Base-by-base conservation (phyloP, 2,329 filamentous ascomycete species). In the Ceratocystis ficicola region DNA sequence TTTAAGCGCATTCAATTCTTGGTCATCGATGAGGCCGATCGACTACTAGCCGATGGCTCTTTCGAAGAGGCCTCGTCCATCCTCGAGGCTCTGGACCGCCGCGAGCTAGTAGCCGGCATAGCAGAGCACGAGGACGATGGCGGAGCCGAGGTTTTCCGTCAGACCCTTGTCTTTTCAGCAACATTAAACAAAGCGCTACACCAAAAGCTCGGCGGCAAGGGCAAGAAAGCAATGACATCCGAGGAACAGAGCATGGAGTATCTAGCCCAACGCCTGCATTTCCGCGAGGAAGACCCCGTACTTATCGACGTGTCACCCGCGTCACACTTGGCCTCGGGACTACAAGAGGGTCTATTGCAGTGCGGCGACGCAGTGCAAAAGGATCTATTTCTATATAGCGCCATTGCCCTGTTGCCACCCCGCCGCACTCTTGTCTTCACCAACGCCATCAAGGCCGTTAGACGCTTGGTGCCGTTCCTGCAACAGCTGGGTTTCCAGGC, bases 61-160 rank as follows among this genome's bases (percentile, higher is more conserved):
- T 99, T 96, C 77, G 93, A 96, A 74, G 94, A 99, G 74, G 86
- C 92, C 3, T 87, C 92, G 70, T 87, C 96, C 66, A 95, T 99
- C 25, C 76, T 99, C 17, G 86, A 85, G 66, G 85, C 90, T 0
- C 77, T 99, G 8, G 90, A 96, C 71, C 81, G 86, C 32, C 77
- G 81, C 48, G 80, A 83, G 20, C 79, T 81, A 25, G 79, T 80
- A 5, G 74, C 77, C 0, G 76, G 79, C 5, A 79, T 79, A 1
- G 76, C 77, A 2, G 78, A 81, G 3, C 78, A 81, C 17, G 76
- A 81, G 20, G 78, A 81, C 4, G 79, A 82, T 15, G 78, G 81
- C 8, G 75, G 78, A 0, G 71, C 75, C 5, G 70, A 74, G 10
- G 73, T 78, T 52, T 72, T 82, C 17, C 80, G 93, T 50, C 94